A percentile compares a stretch with the other conserved stretches of the same genome.
Conservation (phyloP, 2,329 filamentous ascomycete species). For the Botrytis sinoallii region DNA sequence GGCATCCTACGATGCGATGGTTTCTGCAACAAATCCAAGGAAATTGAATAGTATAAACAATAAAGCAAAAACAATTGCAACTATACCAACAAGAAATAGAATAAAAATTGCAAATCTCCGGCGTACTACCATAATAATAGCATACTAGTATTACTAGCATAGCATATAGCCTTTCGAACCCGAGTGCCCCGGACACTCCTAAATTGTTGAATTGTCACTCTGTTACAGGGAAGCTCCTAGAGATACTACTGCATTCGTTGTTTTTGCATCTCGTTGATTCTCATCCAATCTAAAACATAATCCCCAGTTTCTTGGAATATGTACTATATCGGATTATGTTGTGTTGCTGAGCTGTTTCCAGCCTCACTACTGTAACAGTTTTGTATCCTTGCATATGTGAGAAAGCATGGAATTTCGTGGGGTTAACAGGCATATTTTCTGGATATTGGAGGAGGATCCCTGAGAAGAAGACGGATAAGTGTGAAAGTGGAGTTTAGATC, state of each 20-base stretch:
- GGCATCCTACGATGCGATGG: slow-evolving; percentile 2
- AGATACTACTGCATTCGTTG: slow-evolving; percentile 13
- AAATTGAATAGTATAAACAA: neutral
- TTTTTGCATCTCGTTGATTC: slow-evolving; percentile 3
- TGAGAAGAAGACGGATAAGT: neutral
- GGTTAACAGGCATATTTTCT: neutral
- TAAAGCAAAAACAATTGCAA: slow-evolving; percentile 5
- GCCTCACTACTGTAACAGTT: slow-evolving; percentile 16
- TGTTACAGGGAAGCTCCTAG: neutral
- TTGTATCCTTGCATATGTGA: slow-evolving; percentile 14
- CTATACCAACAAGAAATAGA: neutral
- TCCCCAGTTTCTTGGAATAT: slow-evolving; percentile 10
- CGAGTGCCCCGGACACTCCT: slow-evolving; percentile 17
- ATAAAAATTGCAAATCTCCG: slow-evolving; percentile 1
- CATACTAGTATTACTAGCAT: neutral
- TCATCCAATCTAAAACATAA: neutral
- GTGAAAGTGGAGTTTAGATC: slow-evolving; percentile 7
- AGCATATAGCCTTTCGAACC: slow-evolving; percentile 1
- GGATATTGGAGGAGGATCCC: neutral
- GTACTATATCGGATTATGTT: slow-evolving; percentile 8
- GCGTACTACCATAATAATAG: slow-evolving; percentile 3
- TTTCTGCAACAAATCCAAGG: slow-evolving; percentile 2
- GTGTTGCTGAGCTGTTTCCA: slow-evolving; percentile 19
- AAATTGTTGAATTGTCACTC: slow-evolving; percentile 6
- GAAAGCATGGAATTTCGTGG: slow-evolving; percentile 18